Evolutionary conservation across 305 asterid genomes (phyloP).

Genomic region (Fraxinus greggii): DNA sequence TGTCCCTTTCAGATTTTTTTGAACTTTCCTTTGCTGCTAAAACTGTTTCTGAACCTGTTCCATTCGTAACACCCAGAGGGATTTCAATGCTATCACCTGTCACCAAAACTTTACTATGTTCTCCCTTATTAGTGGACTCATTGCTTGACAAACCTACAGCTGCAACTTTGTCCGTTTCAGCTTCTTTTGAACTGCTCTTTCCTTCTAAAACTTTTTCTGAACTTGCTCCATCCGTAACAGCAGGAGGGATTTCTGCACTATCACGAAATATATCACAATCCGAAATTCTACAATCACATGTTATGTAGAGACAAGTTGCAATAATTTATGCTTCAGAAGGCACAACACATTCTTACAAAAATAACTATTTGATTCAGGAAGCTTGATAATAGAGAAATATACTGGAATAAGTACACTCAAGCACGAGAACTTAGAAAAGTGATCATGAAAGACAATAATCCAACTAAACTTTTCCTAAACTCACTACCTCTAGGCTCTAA

Average conservation of each 20-base stretch:
- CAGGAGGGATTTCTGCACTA: constrained; percentile 32
- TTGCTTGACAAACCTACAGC: constrained; percentile 17
- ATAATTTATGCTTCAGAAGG: background rate
- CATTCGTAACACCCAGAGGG: constrained; percentile 26
- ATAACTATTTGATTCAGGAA: background rate
- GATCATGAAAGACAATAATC: background rate
- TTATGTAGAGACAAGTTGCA: background rate
- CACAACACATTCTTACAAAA: background rate
- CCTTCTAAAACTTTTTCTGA: constrained; percentile 31
- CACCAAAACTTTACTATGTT: constrained; percentile 15
- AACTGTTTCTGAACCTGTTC: constrained; percentile 27
- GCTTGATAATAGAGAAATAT: background rate
- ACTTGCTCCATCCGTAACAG: constrained; percentile 25
- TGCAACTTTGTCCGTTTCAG: constrained; percentile 25
- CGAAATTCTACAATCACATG: background rate
- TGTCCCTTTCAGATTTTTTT: constrained; percentile 22
- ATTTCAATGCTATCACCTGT: background rate
- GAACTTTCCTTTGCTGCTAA: constrained; percentile 28
- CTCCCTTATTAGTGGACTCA: constrained; percentile 9
- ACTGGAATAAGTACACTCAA: background rate
- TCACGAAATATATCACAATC: background rate
- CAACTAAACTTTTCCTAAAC: constrained; percentile 4
- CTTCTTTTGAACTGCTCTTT: constrained; percentile 26
- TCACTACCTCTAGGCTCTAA: background rate
- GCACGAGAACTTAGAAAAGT: background rate